phyloP scores from a whole-genome alignment of 2,329 filamentous ascomycete genomes.

The Chaetomium sp. region DNA sequence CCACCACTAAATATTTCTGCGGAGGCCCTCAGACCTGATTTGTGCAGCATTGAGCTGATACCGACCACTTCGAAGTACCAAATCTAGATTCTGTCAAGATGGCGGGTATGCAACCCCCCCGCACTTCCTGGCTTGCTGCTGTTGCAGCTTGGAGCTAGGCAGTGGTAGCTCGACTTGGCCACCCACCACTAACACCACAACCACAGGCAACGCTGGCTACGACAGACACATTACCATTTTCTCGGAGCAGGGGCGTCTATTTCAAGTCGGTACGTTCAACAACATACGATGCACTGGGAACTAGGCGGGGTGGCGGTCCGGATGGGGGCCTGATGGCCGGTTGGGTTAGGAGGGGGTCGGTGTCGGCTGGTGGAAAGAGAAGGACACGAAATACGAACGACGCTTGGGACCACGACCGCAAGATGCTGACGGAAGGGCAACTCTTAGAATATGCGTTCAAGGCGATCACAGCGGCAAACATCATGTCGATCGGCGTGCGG shows the following conservation, averaged over 20 bases:
- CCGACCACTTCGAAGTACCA: background rate
- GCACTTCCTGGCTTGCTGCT: slow-evolving; percentile 8
- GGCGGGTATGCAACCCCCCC: slow-evolving; percentile 21
- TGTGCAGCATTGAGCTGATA: background rate
- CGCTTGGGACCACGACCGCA: background rate
- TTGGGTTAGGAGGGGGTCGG: background rate
- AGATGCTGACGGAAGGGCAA: slow-evolving; percentile 19
- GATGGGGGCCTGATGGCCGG: background rate
- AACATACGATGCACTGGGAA: background rate
- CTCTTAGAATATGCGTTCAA: slow-evolving; percentile 97
- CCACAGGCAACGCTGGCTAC: slow-evolving; percentile 43
- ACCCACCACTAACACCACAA: slow-evolving; percentile 14
- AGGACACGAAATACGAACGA: background rate
- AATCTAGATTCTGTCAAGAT: slow-evolving; percentile 18
- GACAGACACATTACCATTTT: slow-evolving; percentile 99
- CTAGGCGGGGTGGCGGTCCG: background rate
- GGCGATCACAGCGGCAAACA: slow-evolving; percentile 97
- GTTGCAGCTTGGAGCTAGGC: too few relatives aligned
- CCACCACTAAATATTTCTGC: too few relatives aligned
- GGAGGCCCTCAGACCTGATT: background rate
- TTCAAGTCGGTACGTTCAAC: slow-evolving; percentile 86
- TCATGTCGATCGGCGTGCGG: slow-evolving; percentile 92
- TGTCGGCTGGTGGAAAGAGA: background rate
- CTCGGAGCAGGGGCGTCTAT: slow-evolving; percentile 94
- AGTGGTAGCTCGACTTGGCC: slow-evolving; percentile 13